Evolutionary conservation across 2,329 filamentous ascomycete species (phyloP), one percentile per base, ranked within the genome.

Genomic region (Ophiostoma quercus): DNA sequence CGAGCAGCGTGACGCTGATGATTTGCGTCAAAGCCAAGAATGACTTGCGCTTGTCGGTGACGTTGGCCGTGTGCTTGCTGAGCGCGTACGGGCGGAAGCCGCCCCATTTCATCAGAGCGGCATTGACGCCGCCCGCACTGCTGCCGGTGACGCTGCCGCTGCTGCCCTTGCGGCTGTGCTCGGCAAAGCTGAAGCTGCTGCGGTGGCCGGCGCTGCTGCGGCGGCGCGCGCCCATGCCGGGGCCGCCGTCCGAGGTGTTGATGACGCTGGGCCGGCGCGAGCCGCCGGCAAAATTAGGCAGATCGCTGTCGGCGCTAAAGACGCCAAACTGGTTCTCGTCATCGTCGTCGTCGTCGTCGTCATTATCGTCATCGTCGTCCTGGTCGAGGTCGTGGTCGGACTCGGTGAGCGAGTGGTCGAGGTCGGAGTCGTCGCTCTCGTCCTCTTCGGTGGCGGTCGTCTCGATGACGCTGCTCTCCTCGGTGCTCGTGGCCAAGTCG

Each of bases 31-130:
- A 41, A 2, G 73, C 71, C 41, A 74, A 34, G 9, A 68, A 70
- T 34, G 73, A 71, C 67, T 73, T 72, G 67, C 71, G 70, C 41
- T 70, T 71, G 70, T 74, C 73, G 57, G 67, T 71, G 66, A 74
- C 60, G 51, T 54, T 71, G 25, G 71, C 68, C 2, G 71, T 47
- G 41, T 69, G 54, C 43, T 71, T 71, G 71, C 57, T 72, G 19
- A 74, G 70, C 11, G 72, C 72, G 41, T 69, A 70, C 2, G 73
- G 69, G 16, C 68, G 67, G 54, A 71, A 72, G 25, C 68, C 72
- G 6, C 34, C 14, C 73, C 71, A 72, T 41, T 62, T 67, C 72
- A 74, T 74, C 1, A 74, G 65, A 19, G 68, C 60, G 19, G 34
- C 16, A 12, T n/a, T 37, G 41, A 14, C 14, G 41, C n/a, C 9